Evolutionary conservation across 148 eudicot genomes (phyloP), one percentile per base, ranked within the genome.

Genomic region (Heliosperma pusillum): DNA sequence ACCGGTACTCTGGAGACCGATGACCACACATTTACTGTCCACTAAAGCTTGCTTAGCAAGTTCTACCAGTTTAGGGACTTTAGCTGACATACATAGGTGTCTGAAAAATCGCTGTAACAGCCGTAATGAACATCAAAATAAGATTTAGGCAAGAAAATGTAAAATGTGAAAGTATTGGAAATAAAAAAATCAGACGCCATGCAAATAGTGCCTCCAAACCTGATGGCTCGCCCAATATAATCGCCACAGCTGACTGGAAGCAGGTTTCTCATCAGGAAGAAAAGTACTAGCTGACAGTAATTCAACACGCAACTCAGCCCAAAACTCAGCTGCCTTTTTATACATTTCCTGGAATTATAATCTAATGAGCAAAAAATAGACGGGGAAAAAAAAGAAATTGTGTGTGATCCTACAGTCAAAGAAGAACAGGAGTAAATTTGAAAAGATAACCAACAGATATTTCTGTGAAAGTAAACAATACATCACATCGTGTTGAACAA

Each of bases 1-100:
- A 70, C 97, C 99, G 10, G 99, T 95, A 80, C 99, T 95, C 83
- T 95, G 97, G 56, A 95, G 94, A 78, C 99, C 99, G 74, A 95
- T 72, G 33, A 95, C 99, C 78, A 92, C 93, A 76, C 92, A 89
- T 76, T 95, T 95, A 73, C 82, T 74, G 56, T 88, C 96, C 76
- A 26, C 10, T 78, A 95, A 75, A 53, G 99, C 99, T 86, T 88
- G 86, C 76, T 88, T 83, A 59, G 97, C 78, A 81, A 95, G 88
- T 77, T 77, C 83, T 27, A 95, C 91, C 61, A 90, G 87, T 73
- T 87, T 88, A 67, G 96, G 97, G 74, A 95, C 99, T 87, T 95
- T 95, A 56, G 99, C 97, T 75, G 99, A 90, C 96, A 95, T 90
- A 80, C 99, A 95, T 85, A 95, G 81, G 83, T 95, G 91, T 80